Evolutionary conservation across 139 green algal genomes (phyloP).

Genomic region (Spirogloea muscicola): DNA sequence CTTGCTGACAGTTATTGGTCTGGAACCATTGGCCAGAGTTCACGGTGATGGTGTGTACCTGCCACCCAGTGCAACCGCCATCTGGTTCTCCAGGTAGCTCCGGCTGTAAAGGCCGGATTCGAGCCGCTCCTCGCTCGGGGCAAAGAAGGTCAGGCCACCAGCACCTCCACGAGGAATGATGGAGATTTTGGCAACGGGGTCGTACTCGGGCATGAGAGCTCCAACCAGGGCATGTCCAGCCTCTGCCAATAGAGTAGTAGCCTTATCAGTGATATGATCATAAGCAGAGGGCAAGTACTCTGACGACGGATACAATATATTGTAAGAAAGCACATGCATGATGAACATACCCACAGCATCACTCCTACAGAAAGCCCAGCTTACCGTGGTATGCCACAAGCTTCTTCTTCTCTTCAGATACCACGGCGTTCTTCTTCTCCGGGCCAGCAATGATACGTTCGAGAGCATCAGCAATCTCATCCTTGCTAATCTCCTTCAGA

Average conservation of each 20-base stretch:
- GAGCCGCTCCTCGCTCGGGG: constrained; percentile 74
- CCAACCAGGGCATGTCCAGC: constrained; percentile 89
- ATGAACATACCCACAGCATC: too few relatives aligned
- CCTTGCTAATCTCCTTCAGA: constrained; percentile 97
- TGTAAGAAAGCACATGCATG: too few relatives aligned
- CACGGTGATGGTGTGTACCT: neutral
- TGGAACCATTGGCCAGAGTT: neutral
- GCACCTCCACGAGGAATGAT: constrained; percentile 94
- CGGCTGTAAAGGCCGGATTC: constrained; percentile 61
- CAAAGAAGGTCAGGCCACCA: constrained; percentile 89
- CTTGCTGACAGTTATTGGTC: too few relatives aligned
- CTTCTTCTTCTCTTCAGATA: constrained; percentile 91
- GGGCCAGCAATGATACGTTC: constrained; percentile 97
- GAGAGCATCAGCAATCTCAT: constrained; percentile 97
- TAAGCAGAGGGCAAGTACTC: neutral
- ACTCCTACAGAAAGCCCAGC: too few relatives aligned
- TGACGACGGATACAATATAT: too few relatives aligned
- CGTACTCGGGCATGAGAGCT: constrained; percentile 98
- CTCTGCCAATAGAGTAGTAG: constrained; percentile 50
- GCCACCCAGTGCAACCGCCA: constrained; percentile 65
- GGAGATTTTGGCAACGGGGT: constrained; percentile 97
- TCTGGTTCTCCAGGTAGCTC: constrained; percentile 57
- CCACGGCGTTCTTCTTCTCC: constrained; percentile 97
- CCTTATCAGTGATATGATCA: too few relatives aligned
- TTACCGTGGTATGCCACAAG: constrained; percentile 94